Conservation (phyloP, 495 filamentous ascomycete genomes). For the Neurospora pannonica region DNA sequence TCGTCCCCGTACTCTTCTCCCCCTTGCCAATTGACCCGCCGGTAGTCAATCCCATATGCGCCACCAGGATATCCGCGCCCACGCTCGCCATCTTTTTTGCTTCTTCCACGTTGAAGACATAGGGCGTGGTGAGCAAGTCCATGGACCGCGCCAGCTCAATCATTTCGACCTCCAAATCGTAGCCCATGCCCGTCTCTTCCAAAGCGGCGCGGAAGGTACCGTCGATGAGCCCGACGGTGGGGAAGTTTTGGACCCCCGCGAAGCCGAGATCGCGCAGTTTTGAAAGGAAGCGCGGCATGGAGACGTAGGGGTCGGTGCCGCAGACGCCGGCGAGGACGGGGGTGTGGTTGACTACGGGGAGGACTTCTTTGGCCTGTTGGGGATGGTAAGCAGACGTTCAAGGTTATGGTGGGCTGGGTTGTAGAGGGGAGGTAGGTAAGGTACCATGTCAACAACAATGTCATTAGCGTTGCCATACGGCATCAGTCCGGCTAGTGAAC, state of each 20-base stretch:
- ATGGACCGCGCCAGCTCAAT: constrained; percentile 44
- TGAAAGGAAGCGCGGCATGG: constrained; percentile 45
- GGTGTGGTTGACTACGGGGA: constrained; percentile 49
- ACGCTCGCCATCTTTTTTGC: constrained; percentile 50
- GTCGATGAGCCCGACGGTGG: constrained; percentile 62
- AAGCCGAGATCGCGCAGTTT: constrained; percentile 53
- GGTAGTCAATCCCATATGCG: constrained; percentile 61
- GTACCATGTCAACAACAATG: constrained; percentile 59
- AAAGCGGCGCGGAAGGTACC: constrained; percentile 55
- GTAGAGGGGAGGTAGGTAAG: too few relatives aligned
- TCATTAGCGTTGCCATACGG: constrained; percentile 65
- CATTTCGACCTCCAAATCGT: constrained; percentile 55
- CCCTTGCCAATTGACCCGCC: constrained; percentile 47
- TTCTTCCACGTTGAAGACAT: constrained; percentile 55
- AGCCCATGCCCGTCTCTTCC: constrained; percentile 65
- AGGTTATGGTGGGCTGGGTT: too few relatives aligned
- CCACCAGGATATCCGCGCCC: constrained; percentile 59
- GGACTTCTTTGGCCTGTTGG: constrained; percentile 43
- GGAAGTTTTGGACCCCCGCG: constrained; percentile 63
- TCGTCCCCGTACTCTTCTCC: constrained; percentile 38
- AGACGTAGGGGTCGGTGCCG: constrained; percentile 55
- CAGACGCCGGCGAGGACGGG: constrained; percentile 60
- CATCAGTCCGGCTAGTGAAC: constrained; percentile 62
- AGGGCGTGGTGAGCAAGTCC: constrained; percentile 57
- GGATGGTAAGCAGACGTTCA: too few relatives aligned